Base-by-base conservation (phyloP, 2,329 filamentous ascomycete species). In the Fusarium sp. region DNA sequence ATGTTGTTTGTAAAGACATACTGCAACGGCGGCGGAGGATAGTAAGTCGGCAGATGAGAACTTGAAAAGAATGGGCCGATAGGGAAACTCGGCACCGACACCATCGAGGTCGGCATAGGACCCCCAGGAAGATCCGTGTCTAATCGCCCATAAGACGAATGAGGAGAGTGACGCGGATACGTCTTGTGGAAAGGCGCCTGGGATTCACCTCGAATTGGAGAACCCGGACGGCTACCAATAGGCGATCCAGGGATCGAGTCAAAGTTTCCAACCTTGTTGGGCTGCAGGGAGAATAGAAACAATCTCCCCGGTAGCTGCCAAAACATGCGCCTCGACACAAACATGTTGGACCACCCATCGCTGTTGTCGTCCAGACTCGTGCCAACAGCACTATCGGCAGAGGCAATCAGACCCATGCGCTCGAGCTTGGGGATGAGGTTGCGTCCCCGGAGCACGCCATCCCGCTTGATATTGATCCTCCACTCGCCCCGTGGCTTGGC, bases 261-360 rank as follows among this genome's bases (percentile, higher is more conserved):
- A 13, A 69, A 53, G 5, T 51, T 4, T 20, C 69, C 65, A 2
- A 61, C 25, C 70, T 71, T 81, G 42, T 81, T 82, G 0, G 91
- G 92, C 51, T 91, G 88, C 27, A 95, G 84, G 0, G 92, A 93
- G 81, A 97, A 97, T 50, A 98, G 87, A 77, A 97, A 98, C 55
- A 97, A 85, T 6, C 93, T 87, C 0, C 92, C 88, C 42, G 96
- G 93, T 3, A 96, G 85, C 81, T 98, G 96, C 96, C 96, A 99
- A 80, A 97, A 99, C 74, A 89, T 89, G 65, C 87, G 86, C 40
- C 89, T 87, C 62, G 90, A 91, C 42, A 94, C 90, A 77, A 96
- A 97, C 90, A 97, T 94, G 55, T 87, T 83, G 27, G 84, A 84
- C 92, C 92, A 97, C 57, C 86, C 89, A 42, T 89, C 86, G 9